Base-by-base conservation (phyloP, 148 eudicot species). In the Rheum nobile region DNA sequence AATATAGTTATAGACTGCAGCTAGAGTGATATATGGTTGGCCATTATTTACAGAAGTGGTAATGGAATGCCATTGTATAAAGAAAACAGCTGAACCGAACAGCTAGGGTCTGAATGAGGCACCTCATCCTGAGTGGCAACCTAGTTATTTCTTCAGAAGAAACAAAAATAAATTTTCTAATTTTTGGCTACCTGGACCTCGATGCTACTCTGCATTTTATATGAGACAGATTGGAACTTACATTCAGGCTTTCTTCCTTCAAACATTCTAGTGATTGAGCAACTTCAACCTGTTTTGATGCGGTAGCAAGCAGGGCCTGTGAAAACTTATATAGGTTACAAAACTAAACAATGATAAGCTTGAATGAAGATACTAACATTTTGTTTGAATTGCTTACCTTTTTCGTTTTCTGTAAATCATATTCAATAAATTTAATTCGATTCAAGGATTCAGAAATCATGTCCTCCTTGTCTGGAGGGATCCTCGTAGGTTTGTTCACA, bases 391-490 rank as follows among this genome's bases (percentile, higher is more conserved):
- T 44, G 43, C 86, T 86, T 80, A 91, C 98, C 78, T 83, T 89
- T 74, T 81, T 94, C 52, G 98, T 94, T 83, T 91, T 94, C 82
- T 89, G 93, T 85, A 94, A 79, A 88, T 94, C 98, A 75, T 84
- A 77, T 81, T 94, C 98, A 54, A 94, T 91, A 61, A 88, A 88
- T 78, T 79, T 94, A 75, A 94, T 94, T 35, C 98, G 92, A 76
- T 76, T 83, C 81, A 94, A 41, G 16, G 98, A 94, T 73, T 91
- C 96, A 29, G 72, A 71, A 41, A 94, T 87, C 43, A 91, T 87
- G 35, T 82, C 91, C 39, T 94, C 98, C 77, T 94, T 94, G 63
- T 94, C 98, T 65, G 80, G 81, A 77, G 98, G 98, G 54, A 94
- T 88, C 57, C 81, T 87, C 28, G 89, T 71, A 72, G 97, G 97